These are phyloP conservation scores for Tolypocladium paradoxum DNA, from an alignment of 2,329 filamentous ascomycete genomes.

Conservation along the genomic window DNA sequence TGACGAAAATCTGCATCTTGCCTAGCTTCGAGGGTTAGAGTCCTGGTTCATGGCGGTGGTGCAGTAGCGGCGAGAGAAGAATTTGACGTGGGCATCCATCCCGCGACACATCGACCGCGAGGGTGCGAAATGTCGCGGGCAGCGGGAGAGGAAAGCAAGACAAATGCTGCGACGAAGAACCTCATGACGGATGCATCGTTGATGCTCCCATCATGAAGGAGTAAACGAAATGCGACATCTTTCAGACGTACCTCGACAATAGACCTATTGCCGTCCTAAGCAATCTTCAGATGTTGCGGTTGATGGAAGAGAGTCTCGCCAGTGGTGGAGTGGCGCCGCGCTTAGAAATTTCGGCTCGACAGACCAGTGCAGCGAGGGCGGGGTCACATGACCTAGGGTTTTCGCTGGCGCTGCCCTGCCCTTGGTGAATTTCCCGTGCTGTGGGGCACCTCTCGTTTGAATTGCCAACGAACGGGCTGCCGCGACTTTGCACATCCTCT, in stretches of 20 bases:
- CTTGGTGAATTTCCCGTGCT: conserved; percentile 2
- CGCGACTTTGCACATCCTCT: conserved; percentile 8
- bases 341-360: conserved; percentile 14
- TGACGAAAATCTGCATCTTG: conserved; percentile 71
- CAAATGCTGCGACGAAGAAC: conserved; percentile 2
- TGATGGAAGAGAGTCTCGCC: conserved; percentile 14
- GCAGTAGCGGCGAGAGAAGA: not conserved
- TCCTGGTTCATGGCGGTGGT: not conserved
- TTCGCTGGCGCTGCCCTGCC: conserved; percentile 10
- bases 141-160: not conserved
- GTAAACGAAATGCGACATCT: conserved; percentile 31
- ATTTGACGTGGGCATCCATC: not conserved
- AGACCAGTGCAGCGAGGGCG: not conserved
- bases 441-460: conserved; percentile 6
- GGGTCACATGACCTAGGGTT: conserved; percentile 18
- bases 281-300: conserved; percentile 45
- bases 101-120: not conserved
- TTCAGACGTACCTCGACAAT: conserved; percentile 54
- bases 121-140: not conserved
- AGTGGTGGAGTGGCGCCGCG: conserved; percentile 18
- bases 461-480: conserved; percentile 5
- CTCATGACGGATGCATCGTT: conserved; percentile 20
- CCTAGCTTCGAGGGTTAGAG: conserved; percentile 39
- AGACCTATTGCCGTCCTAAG: conserved; percentile 50
- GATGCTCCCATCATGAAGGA: conserved; percentile 16